These are phyloP conservation scores for Arabidopsis lyrata DNA, from an alignment of 441 rosid genomes.

Conservation along the genomic window DNA sequence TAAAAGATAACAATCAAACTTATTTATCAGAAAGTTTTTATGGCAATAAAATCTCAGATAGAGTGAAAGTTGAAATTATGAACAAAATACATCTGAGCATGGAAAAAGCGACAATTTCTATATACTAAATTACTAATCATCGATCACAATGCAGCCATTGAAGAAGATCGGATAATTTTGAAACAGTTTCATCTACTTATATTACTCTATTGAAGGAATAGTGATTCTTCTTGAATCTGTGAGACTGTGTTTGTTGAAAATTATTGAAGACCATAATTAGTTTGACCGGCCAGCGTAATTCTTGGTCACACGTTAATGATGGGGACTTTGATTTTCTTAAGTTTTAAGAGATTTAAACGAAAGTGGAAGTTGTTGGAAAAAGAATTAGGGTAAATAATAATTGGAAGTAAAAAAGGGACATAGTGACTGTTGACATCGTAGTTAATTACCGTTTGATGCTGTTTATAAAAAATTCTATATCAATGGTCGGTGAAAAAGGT, in stretches of 20 bases:
- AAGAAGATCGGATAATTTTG: constrained; percentile 3
- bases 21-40: background rate
- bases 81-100: background rate
- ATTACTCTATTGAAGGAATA: background rate
- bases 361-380: constrained; percentile 23
- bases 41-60: background rate
- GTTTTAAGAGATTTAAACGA: constrained; percentile 23
- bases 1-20: background rate
- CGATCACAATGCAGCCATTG: background rate
- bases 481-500: background rate
- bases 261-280: constrained; percentile 45
- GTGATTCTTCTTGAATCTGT: constrained; percentile 9
- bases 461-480: background rate
- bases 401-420: background rate
- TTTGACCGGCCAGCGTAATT: constrained; percentile 46
- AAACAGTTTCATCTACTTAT: background rate
- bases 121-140: background rate
- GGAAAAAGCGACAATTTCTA: background rate
- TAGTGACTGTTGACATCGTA: constrained; percentile 21
- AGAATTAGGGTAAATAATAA: constrained; percentile 3
- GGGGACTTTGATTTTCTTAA: constrained; percentile 31
- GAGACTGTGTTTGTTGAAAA: constrained; percentile 42
- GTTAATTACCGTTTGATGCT: constrained; percentile 14
- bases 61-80: background rate
- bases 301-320: constrained; percentile 44